phyloP scores from a whole-genome alignment of 768 basidiomycete species.

The Lentinus brumalis region DNA sequence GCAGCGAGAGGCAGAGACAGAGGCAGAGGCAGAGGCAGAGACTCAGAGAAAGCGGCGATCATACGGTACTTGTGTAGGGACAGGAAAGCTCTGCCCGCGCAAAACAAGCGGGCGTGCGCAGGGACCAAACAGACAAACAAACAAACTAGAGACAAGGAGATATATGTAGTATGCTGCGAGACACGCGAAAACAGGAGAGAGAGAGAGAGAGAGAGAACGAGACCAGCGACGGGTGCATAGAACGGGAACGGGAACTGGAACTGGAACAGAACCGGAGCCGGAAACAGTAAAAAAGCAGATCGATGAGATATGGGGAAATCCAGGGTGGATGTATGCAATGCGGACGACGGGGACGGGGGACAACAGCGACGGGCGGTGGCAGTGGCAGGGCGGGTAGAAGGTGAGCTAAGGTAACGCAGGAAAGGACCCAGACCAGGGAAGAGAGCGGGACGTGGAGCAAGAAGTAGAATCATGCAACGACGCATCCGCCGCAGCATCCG shows the following conservation, averaged over 20 bases:
- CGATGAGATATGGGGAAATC: slow-evolving; percentile 12
- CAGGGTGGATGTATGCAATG: slow-evolving; percentile 2
- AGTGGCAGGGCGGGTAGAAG: background rate
- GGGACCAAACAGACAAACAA: background rate
- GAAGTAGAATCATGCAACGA: slow-evolving; percentile 46
- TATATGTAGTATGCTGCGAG: background rate
- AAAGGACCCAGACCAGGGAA: slow-evolving; percentile 12
- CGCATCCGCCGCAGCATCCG: slow-evolving; percentile 71
- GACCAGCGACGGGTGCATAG: slow-evolving; percentile 15
- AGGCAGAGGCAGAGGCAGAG: too few species aligned
- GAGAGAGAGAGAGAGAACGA: background rate
- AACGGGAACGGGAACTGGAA: background rate
- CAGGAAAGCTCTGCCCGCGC: background rate
- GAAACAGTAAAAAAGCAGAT: slow-evolving; percentile 11
- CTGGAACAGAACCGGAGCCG: too few species aligned
- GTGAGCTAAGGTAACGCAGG: slow-evolving; percentile 17
- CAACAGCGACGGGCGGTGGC: slow-evolving; percentile 5
- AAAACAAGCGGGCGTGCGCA: background rate
- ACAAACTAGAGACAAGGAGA: background rate
- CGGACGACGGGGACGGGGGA: slow-evolving; percentile 7
- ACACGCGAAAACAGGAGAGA: background rate
- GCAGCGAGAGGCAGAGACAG: too few species aligned
- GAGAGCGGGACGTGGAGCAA: background rate
- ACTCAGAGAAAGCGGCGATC: too few species aligned
- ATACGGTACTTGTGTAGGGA: background rate